These are phyloP conservation scores for Trichaptum fuscoviolaceum DNA, from an alignment of 768 basidiomycete genomes.

Conservation along the genomic window DNA sequence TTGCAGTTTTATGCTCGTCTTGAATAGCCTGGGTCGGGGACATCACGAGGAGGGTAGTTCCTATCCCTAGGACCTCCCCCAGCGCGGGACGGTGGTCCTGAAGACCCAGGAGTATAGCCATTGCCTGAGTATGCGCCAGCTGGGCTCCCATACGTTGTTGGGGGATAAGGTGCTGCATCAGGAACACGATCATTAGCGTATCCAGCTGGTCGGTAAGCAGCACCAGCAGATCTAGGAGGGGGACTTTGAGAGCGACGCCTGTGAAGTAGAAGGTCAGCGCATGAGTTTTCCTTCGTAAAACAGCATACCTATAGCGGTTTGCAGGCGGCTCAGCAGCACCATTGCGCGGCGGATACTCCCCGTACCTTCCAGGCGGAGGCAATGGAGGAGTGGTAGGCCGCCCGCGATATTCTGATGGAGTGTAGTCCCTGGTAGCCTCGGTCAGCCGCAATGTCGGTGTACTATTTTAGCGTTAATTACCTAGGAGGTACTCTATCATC, in stretches of 20 bases:
- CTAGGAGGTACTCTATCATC: slow-evolving; percentile 56
- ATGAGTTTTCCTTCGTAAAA: neutral
- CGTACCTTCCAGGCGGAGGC: slow-evolving; percentile 33
- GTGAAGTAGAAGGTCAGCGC: slow-evolving; percentile 3
- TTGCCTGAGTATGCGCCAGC: slow-evolving; percentile 37
- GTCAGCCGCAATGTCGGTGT: slow-evolving; percentile 5
- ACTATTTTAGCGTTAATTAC: slow-evolving; percentile 28
- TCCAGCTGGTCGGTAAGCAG: slow-evolving; percentile 29
- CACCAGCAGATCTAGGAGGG: slow-evolving; percentile 41
- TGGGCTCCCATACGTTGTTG: slow-evolving; percentile 37
- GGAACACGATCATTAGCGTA: slow-evolving; percentile 12
- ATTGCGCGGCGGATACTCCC: slow-evolving; percentile 47
- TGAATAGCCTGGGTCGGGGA: slow-evolving; percentile 27
- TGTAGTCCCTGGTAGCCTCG: slow-evolving; percentile 47
- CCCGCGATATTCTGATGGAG: slow-evolving; percentile 49
- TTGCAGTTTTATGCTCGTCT: slow-evolving; percentile 21
- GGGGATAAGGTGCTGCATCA: slow-evolving; percentile 9
- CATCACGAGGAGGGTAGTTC: slow-evolving; percentile 33
- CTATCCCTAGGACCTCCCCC: slow-evolving; percentile 32
- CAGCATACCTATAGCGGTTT: slow-evolving; percentile 10
- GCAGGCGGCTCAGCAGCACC: slow-evolving; percentile 19
- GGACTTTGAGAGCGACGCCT: slow-evolving; percentile 76
- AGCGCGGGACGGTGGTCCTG: slow-evolving; percentile 24
- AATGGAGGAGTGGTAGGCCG: slow-evolving; percentile 44
- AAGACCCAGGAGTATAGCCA: slow-evolving; percentile 42